Conservation (phyloP, 768 basidiomycete species). For the Gloeopeniophorella convolvens region DNA sequence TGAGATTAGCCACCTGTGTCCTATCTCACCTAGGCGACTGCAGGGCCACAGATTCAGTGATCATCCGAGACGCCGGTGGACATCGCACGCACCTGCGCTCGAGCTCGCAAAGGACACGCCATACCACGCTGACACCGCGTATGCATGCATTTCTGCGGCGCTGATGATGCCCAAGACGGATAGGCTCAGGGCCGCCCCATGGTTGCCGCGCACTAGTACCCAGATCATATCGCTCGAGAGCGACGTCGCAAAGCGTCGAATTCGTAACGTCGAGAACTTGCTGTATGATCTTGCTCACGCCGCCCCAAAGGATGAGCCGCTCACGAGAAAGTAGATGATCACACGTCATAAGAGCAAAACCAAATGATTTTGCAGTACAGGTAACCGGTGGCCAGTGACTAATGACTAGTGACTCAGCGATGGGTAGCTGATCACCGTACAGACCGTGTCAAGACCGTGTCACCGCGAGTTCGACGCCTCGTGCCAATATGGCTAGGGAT, state of each 20-base stretch:
- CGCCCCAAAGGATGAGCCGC: constrained; percentile 53
- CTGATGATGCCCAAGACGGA: constrained; percentile 58
- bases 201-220: constrained; percentile 61
- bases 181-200: constrained; percentile 47
- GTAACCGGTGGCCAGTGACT: too few relatives aligned
- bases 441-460: constrained; percentile 24
- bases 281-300: constrained; percentile 47
- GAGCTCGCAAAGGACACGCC: constrained; percentile 68
- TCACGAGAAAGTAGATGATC: constrained; percentile 62
- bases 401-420: constrained; percentile 52
- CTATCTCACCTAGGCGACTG: constrained; percentile 69
- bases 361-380: constrained; percentile 45
- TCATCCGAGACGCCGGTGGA: neutral
- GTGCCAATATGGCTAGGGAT: too few relatives aligned
- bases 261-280: constrained; percentile 42
- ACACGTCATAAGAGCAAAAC: constrained; percentile 49
- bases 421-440: constrained; percentile 40
- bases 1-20: constrained; percentile 58
- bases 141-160: constrained; percentile 71
- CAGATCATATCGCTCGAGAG: constrained; percentile 65
- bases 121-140: constrained; percentile 68
- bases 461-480: constrained; percentile 26
- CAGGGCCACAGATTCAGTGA: constrained; percentile 5
- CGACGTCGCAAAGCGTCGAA: constrained; percentile 49
- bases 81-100: constrained; percentile 55